phyloP scores from a whole-genome alignment of 179 eudicot genomes.

The Heliamphora pulchella region DNA sequence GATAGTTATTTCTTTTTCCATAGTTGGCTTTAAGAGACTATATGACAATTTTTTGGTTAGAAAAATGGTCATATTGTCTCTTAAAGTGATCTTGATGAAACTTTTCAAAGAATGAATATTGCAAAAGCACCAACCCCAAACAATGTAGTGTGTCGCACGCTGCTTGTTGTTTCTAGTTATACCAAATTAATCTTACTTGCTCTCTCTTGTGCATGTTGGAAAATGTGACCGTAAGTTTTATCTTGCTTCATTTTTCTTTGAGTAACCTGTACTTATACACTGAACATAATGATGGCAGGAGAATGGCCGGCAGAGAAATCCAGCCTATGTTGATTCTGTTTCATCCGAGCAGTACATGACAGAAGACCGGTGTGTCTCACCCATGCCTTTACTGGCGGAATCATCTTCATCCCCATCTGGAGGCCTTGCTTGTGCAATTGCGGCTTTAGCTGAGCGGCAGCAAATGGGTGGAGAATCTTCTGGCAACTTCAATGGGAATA shows the following conservation, averaged over 20 bases:
- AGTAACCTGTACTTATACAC: neutral
- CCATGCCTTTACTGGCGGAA: slow-evolving; percentile 29
- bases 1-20: too few species aligned
- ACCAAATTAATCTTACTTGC: neutral
- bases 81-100: neutral
- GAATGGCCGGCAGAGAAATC: slow-evolving; percentile 37
- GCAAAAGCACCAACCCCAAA: neutral
- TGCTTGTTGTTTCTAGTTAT: neutral
- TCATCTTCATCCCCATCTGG: slow-evolving; percentile 84
- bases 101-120: neutral
- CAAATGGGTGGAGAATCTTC: slow-evolving; percentile 52
- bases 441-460: slow-evolving; percentile 87
- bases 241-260: neutral
- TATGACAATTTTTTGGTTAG: too few species aligned
- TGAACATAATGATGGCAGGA: slow-evolving; percentile 37
- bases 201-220: neutral
- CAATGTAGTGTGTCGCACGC: neutral
- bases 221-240: neutral
- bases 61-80: too few species aligned
- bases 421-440: slow-evolving; percentile 92
- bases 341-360: slow-evolving; percentile 37
- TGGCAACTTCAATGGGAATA: slow-evolving; percentile 28
- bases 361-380: slow-evolving; percentile 33
- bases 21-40: too few species aligned
- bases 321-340: slow-evolving; percentile 23